These are phyloP conservation scores for Raphidocelis subcapitata DNA, from an alignment of 139 green algal genomes.

Conservation along the genomic window DNA sequence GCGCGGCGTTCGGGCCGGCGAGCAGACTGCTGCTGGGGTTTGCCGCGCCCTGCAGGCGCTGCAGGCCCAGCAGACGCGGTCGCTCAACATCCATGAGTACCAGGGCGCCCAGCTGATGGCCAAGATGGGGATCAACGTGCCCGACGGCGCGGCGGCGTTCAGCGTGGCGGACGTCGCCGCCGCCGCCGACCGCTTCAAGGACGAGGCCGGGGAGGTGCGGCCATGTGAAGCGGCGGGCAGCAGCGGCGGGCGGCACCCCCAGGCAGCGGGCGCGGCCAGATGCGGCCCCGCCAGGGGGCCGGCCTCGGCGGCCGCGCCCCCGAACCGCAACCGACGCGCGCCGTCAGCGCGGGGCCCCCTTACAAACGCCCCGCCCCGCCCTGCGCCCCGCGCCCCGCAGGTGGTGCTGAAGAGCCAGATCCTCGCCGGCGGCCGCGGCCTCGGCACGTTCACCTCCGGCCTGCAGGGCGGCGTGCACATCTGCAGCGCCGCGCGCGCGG, in stretches of 20 bases:
- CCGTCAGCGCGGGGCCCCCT: neutral
- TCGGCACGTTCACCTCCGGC: slow-evolving; percentile 95
- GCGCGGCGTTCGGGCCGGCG: too few relatives aligned
- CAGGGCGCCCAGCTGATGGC: slow-evolving; percentile 96
- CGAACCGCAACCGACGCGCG: neutral
- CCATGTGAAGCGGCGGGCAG: neutral
- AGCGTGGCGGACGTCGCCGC: slow-evolving; percentile 71
- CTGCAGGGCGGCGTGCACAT: slow-evolving; percentile 98
- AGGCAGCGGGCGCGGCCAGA: too few relatives aligned
- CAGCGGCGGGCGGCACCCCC: too few relatives aligned
- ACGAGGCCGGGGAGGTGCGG: slow-evolving; percentile 73
- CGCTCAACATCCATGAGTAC: slow-evolving; percentile 96
- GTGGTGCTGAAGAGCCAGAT: slow-evolving; percentile 98
- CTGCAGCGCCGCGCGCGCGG: slow-evolving; percentile 58
- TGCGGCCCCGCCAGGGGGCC: too few relatives aligned
- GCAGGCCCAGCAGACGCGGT: slow-evolving; percentile 56
- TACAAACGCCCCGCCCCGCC: neutral
- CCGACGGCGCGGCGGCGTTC: slow-evolving; percentile 73
- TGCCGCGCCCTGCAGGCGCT: neutral
- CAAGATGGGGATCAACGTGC: slow-evolving; percentile 93
- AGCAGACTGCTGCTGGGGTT: neutral
- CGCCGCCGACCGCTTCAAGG: slow-evolving; percentile 74
- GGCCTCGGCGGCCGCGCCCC: too few relatives aligned
- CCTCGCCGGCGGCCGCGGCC: slow-evolving; percentile 90
- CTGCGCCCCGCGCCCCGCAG: slow-evolving; percentile 31